Conservation (phyloP, 2,329 filamentous ascomycete genomes). For the Cladosporium sphaerospermum region DNA sequence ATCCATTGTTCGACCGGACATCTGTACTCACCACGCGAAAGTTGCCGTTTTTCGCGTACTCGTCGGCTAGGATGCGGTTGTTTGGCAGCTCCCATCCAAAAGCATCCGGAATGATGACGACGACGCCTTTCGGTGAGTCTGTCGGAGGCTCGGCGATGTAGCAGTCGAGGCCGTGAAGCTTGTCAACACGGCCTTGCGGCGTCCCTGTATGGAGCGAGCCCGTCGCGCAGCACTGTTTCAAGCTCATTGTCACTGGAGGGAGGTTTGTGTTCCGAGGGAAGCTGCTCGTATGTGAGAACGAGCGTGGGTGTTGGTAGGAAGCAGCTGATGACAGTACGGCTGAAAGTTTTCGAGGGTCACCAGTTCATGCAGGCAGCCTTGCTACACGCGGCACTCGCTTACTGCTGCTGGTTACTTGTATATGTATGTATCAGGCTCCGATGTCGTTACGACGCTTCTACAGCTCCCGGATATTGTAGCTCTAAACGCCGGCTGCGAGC, state of each 20-base stretch:
- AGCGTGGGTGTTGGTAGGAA: background rate
- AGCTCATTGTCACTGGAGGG: constrained; percentile 13
- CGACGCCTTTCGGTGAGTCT: constrained; percentile 28
- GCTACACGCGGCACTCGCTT: too few relatives aligned
- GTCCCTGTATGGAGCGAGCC: constrained; percentile 33
- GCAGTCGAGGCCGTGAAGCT: constrained; percentile 32
- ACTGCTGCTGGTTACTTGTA: too few relatives aligned
- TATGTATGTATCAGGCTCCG: too few relatives aligned
- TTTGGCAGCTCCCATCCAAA: constrained; percentile 34
- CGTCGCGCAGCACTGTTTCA: constrained; percentile 32
- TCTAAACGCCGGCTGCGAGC: too few relatives aligned
- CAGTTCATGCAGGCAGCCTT: too few relatives aligned
- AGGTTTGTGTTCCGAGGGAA: too few relatives aligned
- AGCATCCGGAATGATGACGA: constrained; percentile 35
- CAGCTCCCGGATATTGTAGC: too few relatives aligned
- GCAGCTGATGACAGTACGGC: too few relatives aligned
- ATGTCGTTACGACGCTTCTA: too few relatives aligned
- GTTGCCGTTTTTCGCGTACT: constrained; percentile 28
- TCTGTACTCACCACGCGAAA: constrained; percentile 16
- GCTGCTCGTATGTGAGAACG: too few relatives aligned
- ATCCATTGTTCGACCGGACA: background rate
- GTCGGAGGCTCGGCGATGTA: constrained; percentile 32
- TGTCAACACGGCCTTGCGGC: constrained; percentile 29
- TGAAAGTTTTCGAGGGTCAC: too few relatives aligned
- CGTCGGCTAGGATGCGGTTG: constrained; percentile 33